Conservation (phyloP, 495 filamentous ascomycete genomes). For the Aspergillus ellipticus region DNA sequence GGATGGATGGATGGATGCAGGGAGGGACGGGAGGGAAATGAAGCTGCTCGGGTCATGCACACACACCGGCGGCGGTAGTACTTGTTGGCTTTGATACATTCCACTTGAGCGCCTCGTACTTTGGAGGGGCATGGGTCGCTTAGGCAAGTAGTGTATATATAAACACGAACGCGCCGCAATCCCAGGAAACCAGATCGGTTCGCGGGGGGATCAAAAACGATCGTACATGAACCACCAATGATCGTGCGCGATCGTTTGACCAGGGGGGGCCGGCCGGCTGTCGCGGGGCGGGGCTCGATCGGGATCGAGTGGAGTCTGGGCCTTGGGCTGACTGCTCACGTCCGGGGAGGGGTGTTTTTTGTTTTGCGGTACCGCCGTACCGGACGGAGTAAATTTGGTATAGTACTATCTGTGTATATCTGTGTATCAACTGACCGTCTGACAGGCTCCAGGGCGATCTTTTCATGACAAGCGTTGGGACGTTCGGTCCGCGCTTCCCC, state of each 20-base stretch:
- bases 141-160: neutral
- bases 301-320: constrained; percentile 10
- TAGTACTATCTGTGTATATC: too few species aligned
- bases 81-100: too few species aligned
- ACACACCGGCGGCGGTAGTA: too few species aligned
- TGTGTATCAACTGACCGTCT: too few species aligned
- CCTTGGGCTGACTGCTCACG: neutral
- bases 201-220: constrained; percentile 7
- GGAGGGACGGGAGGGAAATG: neutral
- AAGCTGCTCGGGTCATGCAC: too few species aligned
- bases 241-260: constrained; percentile 5
- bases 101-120: constrained; percentile 4
- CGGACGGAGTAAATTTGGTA: too few species aligned
- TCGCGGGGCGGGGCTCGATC: neutral
- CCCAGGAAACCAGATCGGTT: constrained; percentile 16
- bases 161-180: constrained; percentile 6
- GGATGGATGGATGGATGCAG: neutral
- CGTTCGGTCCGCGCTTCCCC: constrained; percentile 20
- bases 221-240: constrained; percentile 14
- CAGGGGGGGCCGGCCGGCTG: neutral
- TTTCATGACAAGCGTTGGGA: constrained; percentile 18
- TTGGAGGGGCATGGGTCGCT: neutral
- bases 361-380: too few species aligned
- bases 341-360: too few species aligned
- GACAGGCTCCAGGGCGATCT: neutral